Evolutionary conservation across 2,329 filamentous ascomycete species (phyloP), one percentile per base, ranked within the genome.

Genomic region (Sporothrix variecibatus): DNA sequence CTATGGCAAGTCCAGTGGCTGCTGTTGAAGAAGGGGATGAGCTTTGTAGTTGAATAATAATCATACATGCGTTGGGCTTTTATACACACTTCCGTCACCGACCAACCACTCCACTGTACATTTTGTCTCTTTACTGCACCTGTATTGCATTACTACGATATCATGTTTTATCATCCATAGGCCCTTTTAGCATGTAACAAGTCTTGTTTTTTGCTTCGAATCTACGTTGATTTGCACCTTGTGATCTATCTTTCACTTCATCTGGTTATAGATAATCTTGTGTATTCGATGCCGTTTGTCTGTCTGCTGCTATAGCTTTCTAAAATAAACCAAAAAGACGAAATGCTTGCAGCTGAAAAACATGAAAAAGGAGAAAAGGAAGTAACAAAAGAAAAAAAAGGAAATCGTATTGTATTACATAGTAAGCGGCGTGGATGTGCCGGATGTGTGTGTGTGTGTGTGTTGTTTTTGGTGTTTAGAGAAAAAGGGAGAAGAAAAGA

Each of bases 1-100:
- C 12, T 81, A 82, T 7, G 81, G 76, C 71, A 85, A 84, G 77
- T 81, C 81, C 9, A 82, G 79, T 15, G 83, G 84, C 9, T 84
- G 85, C 3, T 74, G 75, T 31, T 74, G 53, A 68, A 17, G 23
- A 12, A 20, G 15, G n/a, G n/a, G 31, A 5, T 3, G 31, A 7
- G 1, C 28, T 20, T 15, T 9, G 23, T 8, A 7, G 8, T 51
- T 11, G 23, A 28, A 38, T 56, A 56, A 56, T 67, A 28, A 17
- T 28, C 17, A 46, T 43, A 3, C 62, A 17, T 46, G 62, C 62
- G 38, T 28, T 67, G 38, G 12, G 11, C 62, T 43, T 28, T 67
- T 46, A n/a, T 15, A 28, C 8, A 28, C 17, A 26, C 38, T 28
- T 11, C 46, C 23, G 38, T 11, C 62, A 67, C 23, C 38, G 38